phyloP scores from a whole-genome alignment of 1,139 yeast species.

The Candida labiduridarum region DNA sequence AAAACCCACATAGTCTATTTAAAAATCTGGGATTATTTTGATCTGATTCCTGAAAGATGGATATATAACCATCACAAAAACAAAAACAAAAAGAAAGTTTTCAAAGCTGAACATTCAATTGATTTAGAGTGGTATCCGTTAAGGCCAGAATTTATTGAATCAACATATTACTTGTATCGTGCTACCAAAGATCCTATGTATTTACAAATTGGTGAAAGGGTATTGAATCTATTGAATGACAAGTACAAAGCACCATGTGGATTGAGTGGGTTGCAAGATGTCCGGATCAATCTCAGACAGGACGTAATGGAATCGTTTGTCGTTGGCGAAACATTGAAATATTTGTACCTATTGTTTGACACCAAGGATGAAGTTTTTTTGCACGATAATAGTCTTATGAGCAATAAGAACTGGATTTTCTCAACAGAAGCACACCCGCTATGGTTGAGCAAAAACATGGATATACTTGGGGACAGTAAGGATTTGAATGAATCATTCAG shows the following conservation, averaged over 20 bases:
- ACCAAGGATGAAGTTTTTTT: constrained; percentile 58
- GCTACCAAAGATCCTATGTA: constrained; percentile 89
- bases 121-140: constrained; percentile 88
- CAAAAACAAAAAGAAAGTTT: constrained; percentile 12
- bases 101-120: constrained; percentile 31
- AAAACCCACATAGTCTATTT: constrained; percentile 63
- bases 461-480: constrained; percentile 4
- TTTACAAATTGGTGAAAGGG: constrained; percentile 68
- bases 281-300: constrained; percentile 62
- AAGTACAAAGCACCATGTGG: constrained; percentile 71
- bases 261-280: constrained; percentile 74
- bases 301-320: constrained; percentile 93
- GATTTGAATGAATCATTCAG: background rate
- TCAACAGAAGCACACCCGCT: constrained; percentile 95
- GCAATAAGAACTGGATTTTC: constrained; percentile 62
- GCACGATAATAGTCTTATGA: constrained; percentile 29
- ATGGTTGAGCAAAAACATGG: constrained; percentile 52
- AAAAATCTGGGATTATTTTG: constrained; percentile 80
- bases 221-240: constrained; percentile 56
- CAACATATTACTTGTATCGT: constrained; percentile 78
- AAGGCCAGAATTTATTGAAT: constrained; percentile 88
- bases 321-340: constrained; percentile 81
- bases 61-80: constrained; percentile 29
- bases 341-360: constrained; percentile 79
- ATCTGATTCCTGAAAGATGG: constrained; percentile 91